Conservation (phyloP, 352 stramenopile species). For the Phytophthora pluvialis region DNA sequence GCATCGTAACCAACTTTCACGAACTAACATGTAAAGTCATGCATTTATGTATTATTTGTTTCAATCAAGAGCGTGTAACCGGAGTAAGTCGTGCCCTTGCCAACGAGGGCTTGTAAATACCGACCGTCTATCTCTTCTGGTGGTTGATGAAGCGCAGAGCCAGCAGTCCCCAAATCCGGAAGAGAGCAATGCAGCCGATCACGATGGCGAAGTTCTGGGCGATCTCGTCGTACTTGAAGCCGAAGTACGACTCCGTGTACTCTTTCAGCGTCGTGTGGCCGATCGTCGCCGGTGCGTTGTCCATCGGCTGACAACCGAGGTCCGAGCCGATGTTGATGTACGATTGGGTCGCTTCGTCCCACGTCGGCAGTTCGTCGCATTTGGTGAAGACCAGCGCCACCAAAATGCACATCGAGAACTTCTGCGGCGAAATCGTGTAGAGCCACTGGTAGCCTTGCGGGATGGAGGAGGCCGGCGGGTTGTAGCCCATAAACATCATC, state of each 20-base stretch:
- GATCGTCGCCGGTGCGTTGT: slow-evolving; percentile 3
- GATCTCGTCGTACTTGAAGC: slow-evolving; percentile 22
- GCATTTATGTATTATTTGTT: no score
- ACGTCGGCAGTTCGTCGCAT: slow-evolving; percentile 32
- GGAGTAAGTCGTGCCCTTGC: no score
- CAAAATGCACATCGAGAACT: slow-evolving; percentile 22
- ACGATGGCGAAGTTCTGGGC: slow-evolving; percentile 37
- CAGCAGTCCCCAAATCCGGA: slow-evolving; percentile 40
- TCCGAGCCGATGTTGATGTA: slow-evolving; percentile 26
- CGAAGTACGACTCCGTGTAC: slow-evolving; percentile 35
- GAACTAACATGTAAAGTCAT: no score
- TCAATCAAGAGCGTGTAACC: no score
- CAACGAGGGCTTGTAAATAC: no score
- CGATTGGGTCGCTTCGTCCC: slow-evolving; percentile 18
- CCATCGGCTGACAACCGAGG: slow-evolving; percentile 33
- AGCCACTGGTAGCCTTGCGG: slow-evolving; percentile 39
- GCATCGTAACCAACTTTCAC: no score
- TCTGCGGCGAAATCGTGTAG: slow-evolving; percentile 29
- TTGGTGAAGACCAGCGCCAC: slow-evolving; percentile 35
- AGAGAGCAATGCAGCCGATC: slow-evolving; percentile 39
- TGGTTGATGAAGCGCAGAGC: slow-evolving; percentile 33
- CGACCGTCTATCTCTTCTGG: slow-evolving; percentile 44
- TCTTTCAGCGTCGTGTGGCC: slow-evolving; percentile 33
- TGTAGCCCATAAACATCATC: slow-evolving; percentile 61
- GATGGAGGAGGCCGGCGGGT: slow-evolving; percentile 37